Percentiles rank a stretch among this genome's conserved stretches.
Conservation (phyloP, 169 alveolate species). For the Eimeria maxima region DNA sequence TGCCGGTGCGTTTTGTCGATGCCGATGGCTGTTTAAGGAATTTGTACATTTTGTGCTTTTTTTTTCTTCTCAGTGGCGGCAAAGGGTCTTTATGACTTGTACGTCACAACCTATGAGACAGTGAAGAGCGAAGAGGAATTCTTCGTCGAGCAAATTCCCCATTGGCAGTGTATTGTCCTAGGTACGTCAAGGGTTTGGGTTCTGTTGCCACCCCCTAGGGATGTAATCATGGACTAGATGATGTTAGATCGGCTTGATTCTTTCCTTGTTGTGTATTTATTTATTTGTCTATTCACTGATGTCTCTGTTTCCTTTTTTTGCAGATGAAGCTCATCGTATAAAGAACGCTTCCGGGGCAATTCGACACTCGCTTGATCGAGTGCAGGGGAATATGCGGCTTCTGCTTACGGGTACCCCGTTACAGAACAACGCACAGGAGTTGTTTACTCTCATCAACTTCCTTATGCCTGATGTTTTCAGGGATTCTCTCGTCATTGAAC, state of each 20-base stretch:
- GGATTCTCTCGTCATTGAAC: conserved; percentile 97
- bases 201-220: no score
- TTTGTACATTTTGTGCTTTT: neutral
- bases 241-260: neutral
- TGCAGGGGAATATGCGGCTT: conserved; percentile 93
- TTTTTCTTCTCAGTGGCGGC: conserved; percentile 76
- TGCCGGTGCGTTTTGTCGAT: neutral
- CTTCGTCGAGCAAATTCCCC: conserved; percentile 88
- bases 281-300: neutral
- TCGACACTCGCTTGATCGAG: conserved; percentile 96
- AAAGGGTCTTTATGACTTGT: conserved; percentile 92
- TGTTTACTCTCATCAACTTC: conserved; percentile 97
- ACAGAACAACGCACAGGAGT: conserved; percentile 97
- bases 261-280: neutral
- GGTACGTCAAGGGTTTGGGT: conserved; percentile 8
- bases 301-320: conserved; percentile 94
- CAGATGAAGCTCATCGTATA: conserved; percentile 99
- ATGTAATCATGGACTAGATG: no score
- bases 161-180: conserved; percentile 79
- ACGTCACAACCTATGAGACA: conserved; percentile 96
- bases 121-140: conserved; percentile 95
- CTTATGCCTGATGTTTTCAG: conserved; percentile 98
- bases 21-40: no score
- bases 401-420: conserved; percentile 98
- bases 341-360: conserved; percentile 97